Evolutionary conservation across 2,329 filamentous ascomycete species (phyloP).

Genomic region (Calonectria ilicicola): DNA sequence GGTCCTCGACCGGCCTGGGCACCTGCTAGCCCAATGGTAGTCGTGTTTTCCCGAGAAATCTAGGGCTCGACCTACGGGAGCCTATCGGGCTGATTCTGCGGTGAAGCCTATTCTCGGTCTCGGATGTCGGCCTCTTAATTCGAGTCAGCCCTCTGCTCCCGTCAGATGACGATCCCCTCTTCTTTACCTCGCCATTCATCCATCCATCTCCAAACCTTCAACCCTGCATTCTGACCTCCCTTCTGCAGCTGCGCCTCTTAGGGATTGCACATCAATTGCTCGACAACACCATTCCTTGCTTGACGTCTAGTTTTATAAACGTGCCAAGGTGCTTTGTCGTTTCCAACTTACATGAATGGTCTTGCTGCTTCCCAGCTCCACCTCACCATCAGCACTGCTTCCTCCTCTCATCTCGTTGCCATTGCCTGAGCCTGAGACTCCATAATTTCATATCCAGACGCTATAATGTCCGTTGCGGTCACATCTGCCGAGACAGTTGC

Average conservation of each 20-base stretch:
- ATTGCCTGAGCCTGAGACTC: background rate
- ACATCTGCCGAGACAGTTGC: constrained; percentile 42
- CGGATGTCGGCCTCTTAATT: constrained; percentile 18
- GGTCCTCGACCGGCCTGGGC: background rate
- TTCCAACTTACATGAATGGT: background rate
- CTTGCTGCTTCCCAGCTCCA: background rate
- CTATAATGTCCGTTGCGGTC: constrained; percentile 43
- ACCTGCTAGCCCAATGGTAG: background rate
- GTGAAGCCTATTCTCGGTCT: constrained; percentile 10
- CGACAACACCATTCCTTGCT: background rate
- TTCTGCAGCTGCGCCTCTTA: constrained; percentile 3
- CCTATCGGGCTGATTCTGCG: constrained; percentile 16
- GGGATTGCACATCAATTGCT: background rate
- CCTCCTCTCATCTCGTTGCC: background rate
- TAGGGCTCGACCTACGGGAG: background rate
- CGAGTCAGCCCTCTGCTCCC: background rate
- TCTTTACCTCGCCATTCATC: constrained; percentile 11
- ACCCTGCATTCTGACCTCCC: constrained; percentile 7
- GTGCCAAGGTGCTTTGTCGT: background rate
- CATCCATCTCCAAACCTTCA: constrained; percentile 22
- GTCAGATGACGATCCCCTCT: constrained; percentile 45
- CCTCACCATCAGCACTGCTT: background rate
- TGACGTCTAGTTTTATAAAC: constrained; percentile 2
- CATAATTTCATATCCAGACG: background rate
- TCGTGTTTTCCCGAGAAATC: constrained; percentile 6